Percentiles rank a stretch among this genome's conserved stretches.
Conservation (phyloP, 768 basidiomycete species). For the Erythrobasidium yunnanense region DNA sequence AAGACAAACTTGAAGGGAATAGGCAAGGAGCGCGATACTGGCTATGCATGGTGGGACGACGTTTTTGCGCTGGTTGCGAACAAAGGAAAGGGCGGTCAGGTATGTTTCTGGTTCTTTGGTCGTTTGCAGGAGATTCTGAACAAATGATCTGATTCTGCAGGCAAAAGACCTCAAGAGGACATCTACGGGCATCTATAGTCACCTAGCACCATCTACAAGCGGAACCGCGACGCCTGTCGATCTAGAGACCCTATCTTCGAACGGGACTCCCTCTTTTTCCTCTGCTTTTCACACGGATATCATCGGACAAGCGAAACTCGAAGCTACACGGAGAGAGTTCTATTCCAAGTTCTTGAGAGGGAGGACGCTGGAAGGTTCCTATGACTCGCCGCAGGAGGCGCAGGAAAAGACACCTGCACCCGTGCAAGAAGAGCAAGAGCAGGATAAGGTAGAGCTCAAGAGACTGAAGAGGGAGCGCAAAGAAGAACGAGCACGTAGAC, state of each 20-base stretch:
- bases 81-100: conserved; percentile 26
- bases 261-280: no score
- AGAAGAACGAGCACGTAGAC: background rate
- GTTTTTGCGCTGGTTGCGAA: conserved; percentile 32
- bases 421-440: background rate
- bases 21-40: conserved; percentile 35
- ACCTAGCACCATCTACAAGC: conserved; percentile 23
- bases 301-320: conserved; percentile 34
- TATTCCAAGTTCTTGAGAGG: conserved; percentile 36
- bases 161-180: conserved; percentile 25
- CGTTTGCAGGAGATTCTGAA: background rate
- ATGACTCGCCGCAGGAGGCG: background rate
- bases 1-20: conserved; percentile 35
- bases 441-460: conserved; percentile 21
- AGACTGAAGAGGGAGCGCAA: background rate
- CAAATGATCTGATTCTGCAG: background rate
- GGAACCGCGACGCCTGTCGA: background rate
- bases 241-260: background rate
- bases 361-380: background rate
- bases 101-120: background rate
- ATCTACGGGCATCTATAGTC: conserved; percentile 35
- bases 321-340: conserved; percentile 31
- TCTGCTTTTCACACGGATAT: conserved; percentile 31
- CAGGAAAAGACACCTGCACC: background rate
- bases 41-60: conserved; percentile 37